phyloP scores from a whole-genome alignment of 495 filamentous ascomycete genomes.

The Penicillium odoratum region DNA sequence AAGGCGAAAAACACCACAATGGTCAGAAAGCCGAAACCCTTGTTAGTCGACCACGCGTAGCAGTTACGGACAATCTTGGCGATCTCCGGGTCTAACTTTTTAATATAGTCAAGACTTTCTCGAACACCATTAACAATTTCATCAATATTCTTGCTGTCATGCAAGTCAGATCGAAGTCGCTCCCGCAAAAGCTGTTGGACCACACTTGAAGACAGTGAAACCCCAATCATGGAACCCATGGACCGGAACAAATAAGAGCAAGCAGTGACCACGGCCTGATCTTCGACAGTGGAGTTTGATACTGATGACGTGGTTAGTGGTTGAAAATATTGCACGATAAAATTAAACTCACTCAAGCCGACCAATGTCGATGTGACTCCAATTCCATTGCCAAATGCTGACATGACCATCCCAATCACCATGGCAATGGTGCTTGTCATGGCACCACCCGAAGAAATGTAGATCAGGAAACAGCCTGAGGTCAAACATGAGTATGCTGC shows the following conservation, averaged over 20 bases:
- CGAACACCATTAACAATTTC: constrained; percentile 72
- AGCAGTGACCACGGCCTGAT: constrained; percentile 79
- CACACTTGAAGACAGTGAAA: constrained; percentile 69
- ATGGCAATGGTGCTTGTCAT: constrained; percentile 47
- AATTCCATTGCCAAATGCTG: constrained; percentile 62
- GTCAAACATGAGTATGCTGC: constrained; percentile 53
- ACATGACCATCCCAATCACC: constrained; percentile 55
- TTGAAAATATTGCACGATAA: background rate
- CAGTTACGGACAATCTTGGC: constrained; percentile 64
- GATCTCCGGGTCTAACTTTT: constrained; percentile 60
- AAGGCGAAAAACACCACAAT: constrained; percentile 46
- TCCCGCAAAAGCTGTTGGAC: constrained; percentile 69
- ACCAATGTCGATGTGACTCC: constrained; percentile 73
- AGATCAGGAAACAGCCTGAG: constrained; percentile 53
- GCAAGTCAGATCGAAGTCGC: constrained; percentile 53
- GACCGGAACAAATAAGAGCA: constrained; percentile 87
- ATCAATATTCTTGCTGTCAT: constrained; percentile 59
- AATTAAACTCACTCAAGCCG: constrained; percentile 49
- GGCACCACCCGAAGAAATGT: constrained; percentile 59
- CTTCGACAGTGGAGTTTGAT: constrained; percentile 64
- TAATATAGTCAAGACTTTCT: constrained; percentile 71
- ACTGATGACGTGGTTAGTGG: constrained; percentile 44
- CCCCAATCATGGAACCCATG: constrained; percentile 73
- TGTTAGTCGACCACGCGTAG: constrained; percentile 59
- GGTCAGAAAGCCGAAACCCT: constrained; percentile 48